phyloP scores from a whole-genome alignment of 306 rosid genomes.

The Acacia acuminata region DNA sequence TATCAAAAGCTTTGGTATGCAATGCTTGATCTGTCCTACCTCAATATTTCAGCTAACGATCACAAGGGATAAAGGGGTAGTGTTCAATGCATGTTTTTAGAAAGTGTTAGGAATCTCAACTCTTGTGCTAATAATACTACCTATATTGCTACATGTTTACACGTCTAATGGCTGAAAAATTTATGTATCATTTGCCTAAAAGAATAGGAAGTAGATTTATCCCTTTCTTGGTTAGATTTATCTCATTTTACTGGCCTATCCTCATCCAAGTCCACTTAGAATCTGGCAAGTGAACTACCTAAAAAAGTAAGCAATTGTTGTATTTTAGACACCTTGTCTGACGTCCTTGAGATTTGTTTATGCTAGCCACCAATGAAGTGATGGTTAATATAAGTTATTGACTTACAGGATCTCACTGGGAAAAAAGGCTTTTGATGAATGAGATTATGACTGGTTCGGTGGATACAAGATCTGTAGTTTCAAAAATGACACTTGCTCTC shows the following conservation, averaged over 20 bases:
- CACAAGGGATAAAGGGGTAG: not conserved
- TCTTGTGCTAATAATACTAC: not conserved
- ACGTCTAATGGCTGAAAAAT: constrained; percentile 8
- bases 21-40: not conserved
- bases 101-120: not conserved
- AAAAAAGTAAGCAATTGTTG: not conserved
- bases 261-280: not conserved
- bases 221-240: constrained; percentile 22
- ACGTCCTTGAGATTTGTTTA: constrained; percentile 13
- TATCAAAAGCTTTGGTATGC: not conserved
- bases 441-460: constrained; percentile 99
- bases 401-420: constrained; percentile 95
- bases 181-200: constrained; percentile 11
- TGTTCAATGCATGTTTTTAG: not conserved
- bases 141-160: not conserved
- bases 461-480: constrained; percentile 97
- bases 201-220: not conserved
- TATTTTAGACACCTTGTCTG: not conserved
- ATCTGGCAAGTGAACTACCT: not conserved
- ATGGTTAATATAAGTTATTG: constrained; percentile 23
- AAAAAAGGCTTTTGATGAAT: constrained; percentile 95
- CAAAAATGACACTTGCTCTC: constrained; percentile 95
- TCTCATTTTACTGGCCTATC: not conserved
- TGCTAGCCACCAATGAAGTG: constrained; percentile 8
- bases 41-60: not conserved